These are phyloP conservation scores for Pseudogymnoascus verrucosus DNA, from an alignment of 2,329 filamentous ascomycete genomes.

Conservation along the genomic window DNA sequence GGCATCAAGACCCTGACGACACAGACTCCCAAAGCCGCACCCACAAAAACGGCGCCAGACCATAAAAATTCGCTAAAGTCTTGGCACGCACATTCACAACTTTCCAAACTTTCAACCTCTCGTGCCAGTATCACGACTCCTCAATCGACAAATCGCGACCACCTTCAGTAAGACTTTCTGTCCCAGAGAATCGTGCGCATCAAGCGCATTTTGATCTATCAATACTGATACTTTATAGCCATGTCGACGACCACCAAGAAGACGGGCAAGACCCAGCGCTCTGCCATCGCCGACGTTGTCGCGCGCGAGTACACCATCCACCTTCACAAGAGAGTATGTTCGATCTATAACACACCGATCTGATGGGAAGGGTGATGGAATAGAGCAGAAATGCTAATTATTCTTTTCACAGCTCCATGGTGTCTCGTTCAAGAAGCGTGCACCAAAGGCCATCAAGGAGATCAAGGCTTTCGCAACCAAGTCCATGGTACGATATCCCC, in stretches of 20 bases:
- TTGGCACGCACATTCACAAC: conserved; percentile 13
- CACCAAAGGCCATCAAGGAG: conserved; percentile 98
- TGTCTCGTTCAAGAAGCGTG: conserved; percentile 99
- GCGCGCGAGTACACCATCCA: conserved; percentile 99
- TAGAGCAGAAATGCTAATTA: conserved; percentile 39
- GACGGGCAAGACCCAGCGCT: conserved; percentile 66
- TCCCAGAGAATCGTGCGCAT: neutral
- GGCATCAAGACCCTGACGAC: conserved; percentile 3
- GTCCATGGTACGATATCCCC: conserved; percentile 73
- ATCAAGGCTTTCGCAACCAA: conserved; percentile 88
- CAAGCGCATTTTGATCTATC: neutral
- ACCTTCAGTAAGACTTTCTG: conserved; percentile 20
- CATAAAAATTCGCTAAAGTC: conserved; percentile 6
- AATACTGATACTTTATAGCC: conserved; percentile 34
- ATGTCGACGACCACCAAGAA: conserved; percentile 61
- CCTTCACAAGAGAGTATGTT: conserved; percentile 97
- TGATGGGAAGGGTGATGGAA: conserved; percentile 23
- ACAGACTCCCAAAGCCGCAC: neutral
- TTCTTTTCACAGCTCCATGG: conserved; percentile 70
- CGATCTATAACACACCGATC: conserved; percentile 24
- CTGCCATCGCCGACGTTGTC: conserved; percentile 98
- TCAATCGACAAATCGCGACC: conserved; percentile 21
- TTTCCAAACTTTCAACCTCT: conserved; percentile 16
- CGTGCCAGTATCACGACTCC: conserved; percentile 14
- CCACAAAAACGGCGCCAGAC: neutral